Evolutionary conservation across 1,284 basidiomycete species (phyloP), one percentile per base, ranked within the genome.

Genomic region (Peniophora sp.): DNA sequence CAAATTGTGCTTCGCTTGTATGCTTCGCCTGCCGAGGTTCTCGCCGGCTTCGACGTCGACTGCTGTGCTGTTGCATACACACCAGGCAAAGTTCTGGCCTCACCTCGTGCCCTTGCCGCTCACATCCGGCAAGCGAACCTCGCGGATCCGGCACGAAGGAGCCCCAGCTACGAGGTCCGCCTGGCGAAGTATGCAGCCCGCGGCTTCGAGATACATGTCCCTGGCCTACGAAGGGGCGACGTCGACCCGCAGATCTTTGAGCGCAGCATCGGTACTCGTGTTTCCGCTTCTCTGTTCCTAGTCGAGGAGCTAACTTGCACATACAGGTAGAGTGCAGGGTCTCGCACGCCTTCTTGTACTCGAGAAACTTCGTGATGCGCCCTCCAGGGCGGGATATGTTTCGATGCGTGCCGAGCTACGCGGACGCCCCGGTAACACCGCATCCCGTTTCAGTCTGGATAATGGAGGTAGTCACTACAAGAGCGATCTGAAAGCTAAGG

Each of bases 1-100:
- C 79, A 82, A 59, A 79, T 82, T 51, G 71, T 80, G 3, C 64
- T 81, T 14, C 73, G 78, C 22, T 64, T 82, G 2, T 82, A 81
- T 56, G 64, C 62, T 17, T 79, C 78, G 27, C 79, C 79, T 11
- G 78, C 78, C 1, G 81, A 83, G 59, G 71, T 82, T 50, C 67
- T 83, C 0, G 77, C 79, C 2, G 79, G 79, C 3, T 83, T 83
- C 54, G 80, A 82, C 55, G 73, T 83, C 36, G 80, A 82, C 52
- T 73, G 75, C 0, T 74, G 79, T 11, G 81, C 77, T 62, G 77
- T 74, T 51, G 72, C 73, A 2, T 82, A 73, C 53, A 77, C 81
- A 60, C 79, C 77, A 61, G 53, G 67, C 52, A 73, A 70, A 22
- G 74, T 82, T n/a, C 77, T 72, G 67, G 77, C 75, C 2, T 80